phyloP scores from a whole-genome alignment of 2,329 filamentous ascomycete species.

The Colletotrichum tropicale region DNA sequence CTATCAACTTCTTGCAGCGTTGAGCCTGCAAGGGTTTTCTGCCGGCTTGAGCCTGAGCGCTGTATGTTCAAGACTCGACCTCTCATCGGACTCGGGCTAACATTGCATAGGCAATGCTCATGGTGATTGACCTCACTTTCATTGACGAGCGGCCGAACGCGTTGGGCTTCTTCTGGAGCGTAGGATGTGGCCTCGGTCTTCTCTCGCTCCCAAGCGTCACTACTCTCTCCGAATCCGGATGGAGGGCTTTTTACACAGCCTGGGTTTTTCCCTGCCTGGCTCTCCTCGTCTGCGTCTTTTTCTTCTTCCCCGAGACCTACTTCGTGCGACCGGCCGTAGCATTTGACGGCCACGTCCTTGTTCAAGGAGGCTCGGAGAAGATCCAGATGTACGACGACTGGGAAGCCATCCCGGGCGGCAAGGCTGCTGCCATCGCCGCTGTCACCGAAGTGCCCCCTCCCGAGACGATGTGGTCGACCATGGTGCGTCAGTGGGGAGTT shows the following conservation, averaged over 20 bases:
- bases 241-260: conserved; percentile 35
- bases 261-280: conserved; percentile 30
- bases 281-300: conserved; percentile 30
- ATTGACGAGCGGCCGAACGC: conserved; percentile 38
- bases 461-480: conserved; percentile 5
- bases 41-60: conserved; percentile 34
- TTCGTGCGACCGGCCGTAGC: conserved; percentile 44
- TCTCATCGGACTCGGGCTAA: not conserved
- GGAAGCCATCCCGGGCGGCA: conserved; percentile 23
- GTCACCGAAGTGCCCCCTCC: not conserved
- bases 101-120: conserved; percentile 31
- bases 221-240: conserved; percentile 25
- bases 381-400: conserved; percentile 38
- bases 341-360: conserved; percentile 41
- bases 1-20: conserved; percentile 27
- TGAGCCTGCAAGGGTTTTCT: conserved; percentile 36
- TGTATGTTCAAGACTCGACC: conserved; percentile 13
- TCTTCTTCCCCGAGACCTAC: conserved; percentile 41
- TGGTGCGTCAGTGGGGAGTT: conserved; percentile 2
- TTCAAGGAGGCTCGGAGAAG: conserved; percentile 41
- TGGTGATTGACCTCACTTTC: conserved; percentile 42
- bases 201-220: conserved; percentile 31
- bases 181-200: conserved; percentile 29
- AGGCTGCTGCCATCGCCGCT: not conserved
- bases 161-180: conserved; percentile 37